These are phyloP conservation scores for Cornus suecica DNA, from an alignment of 148 eudicot species.

Conservation along the genomic window DNA sequence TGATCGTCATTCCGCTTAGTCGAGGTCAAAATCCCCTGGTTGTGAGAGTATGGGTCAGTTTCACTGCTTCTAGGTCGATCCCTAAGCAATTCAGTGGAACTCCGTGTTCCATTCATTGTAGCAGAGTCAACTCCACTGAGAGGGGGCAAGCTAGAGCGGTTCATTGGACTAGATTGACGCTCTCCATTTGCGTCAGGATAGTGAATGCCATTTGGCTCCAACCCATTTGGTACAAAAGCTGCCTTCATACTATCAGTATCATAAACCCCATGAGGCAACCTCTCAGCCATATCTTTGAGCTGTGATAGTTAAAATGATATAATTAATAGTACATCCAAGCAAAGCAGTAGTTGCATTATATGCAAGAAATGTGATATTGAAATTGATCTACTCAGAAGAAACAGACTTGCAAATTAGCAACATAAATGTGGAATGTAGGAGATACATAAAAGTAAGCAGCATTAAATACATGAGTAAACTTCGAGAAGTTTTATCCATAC, in stretches of 20 bases:
- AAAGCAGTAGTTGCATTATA: neutral
- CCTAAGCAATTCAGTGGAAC: slow-evolving; percentile 33
- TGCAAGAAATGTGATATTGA: neutral
- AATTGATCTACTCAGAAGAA: neutral
- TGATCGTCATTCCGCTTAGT: slow-evolving; percentile 27
- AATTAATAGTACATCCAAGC: neutral
- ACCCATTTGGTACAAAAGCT: slow-evolving; percentile 50
- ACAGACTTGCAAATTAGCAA: neutral
- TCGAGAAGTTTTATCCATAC: neutral
- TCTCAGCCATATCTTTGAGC: slow-evolving; percentile 96
- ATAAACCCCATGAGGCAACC: slow-evolving; percentile 78
- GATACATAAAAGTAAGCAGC: neutral
- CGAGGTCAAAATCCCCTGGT: slow-evolving; percentile 27
- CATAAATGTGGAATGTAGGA: neutral
- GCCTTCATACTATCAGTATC: slow-evolving; percentile 47
- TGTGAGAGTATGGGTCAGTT: slow-evolving; percentile 27
- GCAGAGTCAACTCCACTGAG: slow-evolving; percentile 28
- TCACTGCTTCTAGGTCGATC: slow-evolving; percentile 28
- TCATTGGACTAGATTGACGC: slow-evolving; percentile 27
- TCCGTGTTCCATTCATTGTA: slow-evolving; percentile 33
- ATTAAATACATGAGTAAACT: neutral
- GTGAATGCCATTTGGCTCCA: slow-evolving; percentile 60
- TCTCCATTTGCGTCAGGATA: slow-evolving; percentile 48
- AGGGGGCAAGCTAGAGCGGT: slow-evolving; percentile 25
- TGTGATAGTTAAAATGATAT: slow-evolving; percentile 20